phyloP scores from a whole-genome alignment of 768 basidiomycete species.

The Mycena olivaceomarginata region DNA sequence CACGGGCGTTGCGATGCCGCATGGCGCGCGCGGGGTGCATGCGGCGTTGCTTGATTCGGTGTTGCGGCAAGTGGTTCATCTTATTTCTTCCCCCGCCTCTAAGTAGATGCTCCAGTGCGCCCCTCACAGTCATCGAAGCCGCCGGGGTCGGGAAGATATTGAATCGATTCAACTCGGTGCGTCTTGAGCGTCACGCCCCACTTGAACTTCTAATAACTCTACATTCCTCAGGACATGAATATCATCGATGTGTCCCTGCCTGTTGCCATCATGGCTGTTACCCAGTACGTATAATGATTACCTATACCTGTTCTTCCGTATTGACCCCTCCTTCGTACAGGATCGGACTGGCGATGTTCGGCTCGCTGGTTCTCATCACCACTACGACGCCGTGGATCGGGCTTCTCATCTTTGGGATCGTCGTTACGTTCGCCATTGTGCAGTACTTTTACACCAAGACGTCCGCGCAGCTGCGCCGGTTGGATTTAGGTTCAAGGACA shows the following conservation, averaged over 20 bases:
- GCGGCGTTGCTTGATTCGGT: conserved; percentile 16
- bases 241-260: conserved; percentile 24
- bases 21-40: conserved; percentile 20
- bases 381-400: conserved; percentile 29
- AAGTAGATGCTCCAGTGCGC: neutral
- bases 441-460: conserved; percentile 30
- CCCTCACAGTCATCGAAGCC: conserved; percentile 23
- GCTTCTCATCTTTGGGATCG: conserved; percentile 19
- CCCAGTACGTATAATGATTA: neutral
- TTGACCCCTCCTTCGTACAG: neutral
- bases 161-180: conserved; percentile 30
- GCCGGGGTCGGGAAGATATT: conserved; percentile 24
- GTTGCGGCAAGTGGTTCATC: conserved; percentile 9
- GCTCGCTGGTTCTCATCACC: conserved; percentile 21
- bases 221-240: conserved; percentile 4
- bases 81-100: neutral
- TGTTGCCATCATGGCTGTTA: conserved; percentile 18
- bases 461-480: conserved; percentile 24
- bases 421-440: conserved; percentile 8
- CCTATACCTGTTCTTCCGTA: neutral
- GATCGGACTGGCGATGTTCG: conserved; percentile 24
- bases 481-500: conserved; percentile 22
- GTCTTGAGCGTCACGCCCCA: neutral
- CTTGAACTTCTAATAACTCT: no score
- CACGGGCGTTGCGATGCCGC: conserved; percentile 29